Conservation (phyloP, 495 filamentous ascomycete species). For the Niebla homalea region DNA sequence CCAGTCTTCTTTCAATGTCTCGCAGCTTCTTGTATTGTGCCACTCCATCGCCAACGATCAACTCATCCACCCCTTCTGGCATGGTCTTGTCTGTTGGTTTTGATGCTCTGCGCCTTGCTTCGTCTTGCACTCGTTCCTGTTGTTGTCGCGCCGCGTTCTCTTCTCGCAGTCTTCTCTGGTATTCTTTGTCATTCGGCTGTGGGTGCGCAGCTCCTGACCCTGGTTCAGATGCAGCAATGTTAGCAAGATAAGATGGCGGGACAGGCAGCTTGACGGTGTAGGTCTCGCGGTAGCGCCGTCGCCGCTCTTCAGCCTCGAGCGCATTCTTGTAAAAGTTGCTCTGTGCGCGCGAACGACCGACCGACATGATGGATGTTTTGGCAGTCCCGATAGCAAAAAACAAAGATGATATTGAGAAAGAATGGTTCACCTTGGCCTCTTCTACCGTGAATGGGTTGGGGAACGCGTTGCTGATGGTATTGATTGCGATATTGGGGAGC, state of each 20-base stretch:
- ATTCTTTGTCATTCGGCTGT: background rate
- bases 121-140: conserved; percentile 43
- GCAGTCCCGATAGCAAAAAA: background rate
- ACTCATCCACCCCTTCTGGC: conserved; percentile 74
- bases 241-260: background rate
- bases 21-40: conserved; percentile 68
- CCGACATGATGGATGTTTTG: background rate
- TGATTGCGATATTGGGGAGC: conserved; percentile 9
- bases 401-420: background rate
- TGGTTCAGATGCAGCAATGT: background rate
- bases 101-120: conserved; percentile 60
- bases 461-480: conserved; percentile 13
- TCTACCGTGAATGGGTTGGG: conserved; percentile 5
- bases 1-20: conserved; percentile 77
- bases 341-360: background rate
- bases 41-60: conserved; percentile 67
- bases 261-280: background rate
- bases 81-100: conserved; percentile 92
- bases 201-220: background rate
- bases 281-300: no score
- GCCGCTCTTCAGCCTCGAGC: no score
- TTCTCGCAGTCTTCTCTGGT: background rate
- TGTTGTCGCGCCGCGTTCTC: conserved; percentile 16
- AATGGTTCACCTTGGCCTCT: conserved; percentile 7
- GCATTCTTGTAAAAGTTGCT: background rate